Percentiles rank a stretch among this genome's conserved stretches.
These are phyloP conservation scores for Pseudocercospora fijiensis DNA, from an alignment of 2,329 filamentous ascomycete genomes.

Conservation along the genomic window DNA sequence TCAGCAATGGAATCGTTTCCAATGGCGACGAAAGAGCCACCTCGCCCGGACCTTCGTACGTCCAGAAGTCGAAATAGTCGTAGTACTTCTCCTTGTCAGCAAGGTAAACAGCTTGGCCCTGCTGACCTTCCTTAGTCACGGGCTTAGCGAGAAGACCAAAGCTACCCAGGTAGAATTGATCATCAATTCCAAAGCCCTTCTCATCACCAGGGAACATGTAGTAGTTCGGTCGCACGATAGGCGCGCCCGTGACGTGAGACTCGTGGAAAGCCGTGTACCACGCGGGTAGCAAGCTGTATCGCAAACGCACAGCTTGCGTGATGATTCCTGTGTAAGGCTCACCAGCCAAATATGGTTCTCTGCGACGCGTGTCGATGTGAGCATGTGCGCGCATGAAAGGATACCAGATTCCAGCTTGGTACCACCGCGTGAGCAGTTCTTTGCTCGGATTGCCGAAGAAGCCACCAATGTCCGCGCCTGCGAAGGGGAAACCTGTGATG, in stretches of 20 bases:
- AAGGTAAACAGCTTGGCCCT: conserved; percentile 76
- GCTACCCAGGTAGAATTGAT: conserved; percentile 86
- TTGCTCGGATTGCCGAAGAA: conserved; percentile 97
- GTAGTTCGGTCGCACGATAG: conserved; percentile 88
- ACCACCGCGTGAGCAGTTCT: conserved; percentile 90
- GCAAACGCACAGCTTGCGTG: conserved; percentile 79
- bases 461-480: conserved; percentile 91
- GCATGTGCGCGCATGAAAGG: conserved; percentile 97
- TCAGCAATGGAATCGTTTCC: conserved; percentile 82
- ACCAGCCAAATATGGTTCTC: conserved; percentile 85
- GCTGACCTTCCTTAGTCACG: conserved; percentile 73
- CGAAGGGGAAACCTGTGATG: conserved; percentile 89
- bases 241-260: conserved; percentile 76
- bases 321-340: conserved; percentile 85
- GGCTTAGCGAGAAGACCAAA: conserved; percentile 93
- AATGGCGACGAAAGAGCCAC: conserved; percentile 73
- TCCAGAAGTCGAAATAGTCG: conserved; percentile 87
- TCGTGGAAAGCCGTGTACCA: conserved; percentile 98
- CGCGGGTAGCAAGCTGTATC: conserved; percentile 83
- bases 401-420: conserved; percentile 94
- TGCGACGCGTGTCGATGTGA: conserved; percentile 90
- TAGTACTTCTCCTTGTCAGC: conserved; percentile 89
- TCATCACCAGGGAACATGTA: conserved; percentile 88
- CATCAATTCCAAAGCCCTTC: conserved; percentile 80
- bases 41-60: conserved; percentile 70